Percentiles rank a stretch among this genome's conserved stretches.
These are phyloP conservation scores for Orychophragmus violaceus DNA, from an alignment of 345 rosid genomes.

Conservation along the genomic window DNA sequence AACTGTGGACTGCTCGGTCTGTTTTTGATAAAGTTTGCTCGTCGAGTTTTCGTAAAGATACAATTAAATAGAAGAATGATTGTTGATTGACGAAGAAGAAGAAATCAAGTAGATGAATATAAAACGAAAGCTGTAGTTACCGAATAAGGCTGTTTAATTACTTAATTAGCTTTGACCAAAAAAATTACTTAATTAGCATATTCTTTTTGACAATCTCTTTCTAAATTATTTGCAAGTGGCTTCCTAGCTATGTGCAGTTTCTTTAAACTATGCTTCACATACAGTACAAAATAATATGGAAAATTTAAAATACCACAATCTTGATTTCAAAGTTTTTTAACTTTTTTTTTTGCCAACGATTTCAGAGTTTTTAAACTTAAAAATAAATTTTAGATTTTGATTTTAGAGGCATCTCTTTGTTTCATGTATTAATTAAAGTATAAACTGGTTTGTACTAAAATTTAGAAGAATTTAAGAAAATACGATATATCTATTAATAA, in stretches of 20 bases:
- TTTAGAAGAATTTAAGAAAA: not conserved
- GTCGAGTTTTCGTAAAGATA: not conserved
- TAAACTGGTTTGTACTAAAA: not conserved
- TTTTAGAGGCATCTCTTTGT: not conserved
- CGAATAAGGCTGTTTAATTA: not conserved
- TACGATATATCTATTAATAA: not conserved
- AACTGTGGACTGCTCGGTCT: slow-evolving; percentile 5
- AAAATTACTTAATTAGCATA: no score
- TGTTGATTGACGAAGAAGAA: not conserved
- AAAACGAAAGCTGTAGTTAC: slow-evolving; percentile 4
- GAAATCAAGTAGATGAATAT: not conserved
- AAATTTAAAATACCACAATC: no score
- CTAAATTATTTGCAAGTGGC: not conserved
- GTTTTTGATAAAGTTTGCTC: not conserved
- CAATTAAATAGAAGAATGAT: not conserved
- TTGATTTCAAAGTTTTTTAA: no score
- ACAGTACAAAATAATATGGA: not conserved
- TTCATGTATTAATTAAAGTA: not conserved
- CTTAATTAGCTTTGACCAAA: no score
- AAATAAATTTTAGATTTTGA: no score
- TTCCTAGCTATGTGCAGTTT: not conserved
- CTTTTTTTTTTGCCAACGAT: no score
- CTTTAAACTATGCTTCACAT: not conserved
- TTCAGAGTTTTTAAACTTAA: no score
- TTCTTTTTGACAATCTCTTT: no score